phyloP scores from a whole-genome alignment of 306 rosid genomes.

The Cajanus cajan region DNA sequence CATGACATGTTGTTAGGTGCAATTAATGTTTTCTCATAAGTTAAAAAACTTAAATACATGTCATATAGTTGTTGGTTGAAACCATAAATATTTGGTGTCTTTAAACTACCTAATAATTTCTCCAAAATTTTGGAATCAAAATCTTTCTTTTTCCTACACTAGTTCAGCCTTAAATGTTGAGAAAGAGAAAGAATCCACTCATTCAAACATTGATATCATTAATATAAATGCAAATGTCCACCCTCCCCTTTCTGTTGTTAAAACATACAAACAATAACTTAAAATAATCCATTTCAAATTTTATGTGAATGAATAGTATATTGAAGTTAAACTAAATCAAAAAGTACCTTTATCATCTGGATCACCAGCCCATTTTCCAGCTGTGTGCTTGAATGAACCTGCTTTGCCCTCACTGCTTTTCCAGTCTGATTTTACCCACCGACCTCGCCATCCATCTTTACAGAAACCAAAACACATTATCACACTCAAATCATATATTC shows the following conservation, averaged over 20 bases:
- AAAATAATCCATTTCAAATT: not conserved
- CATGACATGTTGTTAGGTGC: no score
- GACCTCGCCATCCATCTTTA: slow-evolving; percentile 76
- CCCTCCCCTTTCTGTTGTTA: not conserved
- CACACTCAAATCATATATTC: not conserved
- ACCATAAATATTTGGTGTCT: no score
- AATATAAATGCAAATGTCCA: slow-evolving; percentile 8
- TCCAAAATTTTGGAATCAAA: no score
- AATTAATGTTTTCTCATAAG: no score
- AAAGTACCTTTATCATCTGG: slow-evolving; percentile 84
- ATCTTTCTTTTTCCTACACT: not conserved
- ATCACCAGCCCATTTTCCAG: slow-evolving; percentile 93
- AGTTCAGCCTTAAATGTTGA: not conserved
- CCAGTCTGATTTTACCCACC: slow-evolving; percentile 94
- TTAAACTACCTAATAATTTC: no score
- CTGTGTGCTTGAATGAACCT: slow-evolving; percentile 80
- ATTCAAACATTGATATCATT: not conserved
- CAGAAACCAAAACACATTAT: slow-evolving; percentile 16
- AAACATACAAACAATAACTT: not conserved
- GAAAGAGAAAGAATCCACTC: not conserved
- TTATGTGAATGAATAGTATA: not conserved
- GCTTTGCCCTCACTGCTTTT: slow-evolving; percentile 86
- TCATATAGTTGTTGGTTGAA: no score
- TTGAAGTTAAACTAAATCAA: not conserved
- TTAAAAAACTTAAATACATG: no score